Conservation (phyloP, 2,329 filamentous ascomycete genomes). For the Botrytis byssoidea region DNA sequence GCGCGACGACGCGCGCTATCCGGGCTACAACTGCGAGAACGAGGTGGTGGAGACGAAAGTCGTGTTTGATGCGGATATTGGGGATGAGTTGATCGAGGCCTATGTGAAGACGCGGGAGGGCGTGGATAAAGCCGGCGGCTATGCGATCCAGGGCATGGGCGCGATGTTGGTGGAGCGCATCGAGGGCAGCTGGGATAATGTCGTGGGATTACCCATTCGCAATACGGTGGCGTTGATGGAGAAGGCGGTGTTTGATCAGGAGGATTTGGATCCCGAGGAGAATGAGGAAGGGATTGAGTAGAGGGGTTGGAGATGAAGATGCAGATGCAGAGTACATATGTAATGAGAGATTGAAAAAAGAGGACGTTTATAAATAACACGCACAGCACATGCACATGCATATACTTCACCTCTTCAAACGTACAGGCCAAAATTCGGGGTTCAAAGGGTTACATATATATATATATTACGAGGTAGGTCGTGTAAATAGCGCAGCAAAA, state of each 20-base stretch:
- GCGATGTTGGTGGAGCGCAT: constrained; percentile 85
- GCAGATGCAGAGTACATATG: background rate
- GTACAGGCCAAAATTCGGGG: background rate
- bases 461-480: background rate
- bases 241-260: constrained; percentile 76
- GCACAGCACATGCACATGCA: background rate
- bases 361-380: background rate
- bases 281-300: constrained; percentile 32
- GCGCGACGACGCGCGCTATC: constrained; percentile 73
- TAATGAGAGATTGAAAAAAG: background rate
- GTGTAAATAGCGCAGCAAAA: background rate
- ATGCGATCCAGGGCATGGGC: constrained; percentile 87
- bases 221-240: constrained; percentile 79
- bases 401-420: background rate
- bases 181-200: constrained; percentile 89
- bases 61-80: constrained; percentile 71
- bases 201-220: constrained; percentile 83
- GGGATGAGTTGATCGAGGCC: constrained; percentile 81
- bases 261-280: constrained; percentile 54
- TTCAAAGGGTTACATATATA: too few species aligned
- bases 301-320: background rate
- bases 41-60: constrained; percentile 90
- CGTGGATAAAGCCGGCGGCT: constrained; percentile 93
- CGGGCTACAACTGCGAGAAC: constrained; percentile 79
- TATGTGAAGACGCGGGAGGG: constrained; percentile 87